Conservation (phyloP, 768 basidiomycete genomes). For the Sutorius australiensis region DNA sequence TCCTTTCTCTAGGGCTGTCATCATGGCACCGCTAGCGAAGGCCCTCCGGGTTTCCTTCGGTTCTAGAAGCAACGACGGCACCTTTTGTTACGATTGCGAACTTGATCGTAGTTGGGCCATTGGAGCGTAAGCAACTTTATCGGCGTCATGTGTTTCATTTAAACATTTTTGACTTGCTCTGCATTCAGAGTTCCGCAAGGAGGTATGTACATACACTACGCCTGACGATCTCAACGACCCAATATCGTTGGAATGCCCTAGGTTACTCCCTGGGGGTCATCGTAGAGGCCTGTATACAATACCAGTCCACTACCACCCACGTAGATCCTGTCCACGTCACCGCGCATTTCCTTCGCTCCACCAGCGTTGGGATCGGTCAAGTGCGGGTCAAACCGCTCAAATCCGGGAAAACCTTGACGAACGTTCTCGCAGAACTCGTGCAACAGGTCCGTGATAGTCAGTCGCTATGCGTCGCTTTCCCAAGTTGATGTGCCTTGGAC, state of each 20-base stretch:
- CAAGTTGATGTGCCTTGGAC: neutral
- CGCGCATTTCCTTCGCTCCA: constrained; percentile 53
- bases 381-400: constrained; percentile 48
- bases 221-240: neutral
- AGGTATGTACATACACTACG: constrained; percentile 31
- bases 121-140: constrained; percentile 35
- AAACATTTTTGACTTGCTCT: neutral
- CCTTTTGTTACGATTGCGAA: constrained; percentile 24
- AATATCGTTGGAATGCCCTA: constrained; percentile 19
- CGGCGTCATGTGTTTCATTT: neutral
- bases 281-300: constrained; percentile 49
- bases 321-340: constrained; percentile 57
- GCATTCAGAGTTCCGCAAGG: constrained; percentile 48
- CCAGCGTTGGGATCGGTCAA: constrained; percentile 39
- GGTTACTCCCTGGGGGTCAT: constrained; percentile 58
- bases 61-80: constrained; percentile 20
- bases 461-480: neutral
- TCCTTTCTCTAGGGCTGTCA: no score
- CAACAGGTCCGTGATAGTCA: constrained; percentile 43
- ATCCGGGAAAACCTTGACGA: constrained; percentile 50
- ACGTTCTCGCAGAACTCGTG: constrained; percentile 54
- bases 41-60: constrained; percentile 23
- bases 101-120: constrained; percentile 47
- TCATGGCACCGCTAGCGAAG: constrained; percentile 18
- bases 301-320: constrained; percentile 47